Evolutionary conservation across 306 rosid species (phyloP).

Genomic region (Citrullus colocynthis): DNA sequence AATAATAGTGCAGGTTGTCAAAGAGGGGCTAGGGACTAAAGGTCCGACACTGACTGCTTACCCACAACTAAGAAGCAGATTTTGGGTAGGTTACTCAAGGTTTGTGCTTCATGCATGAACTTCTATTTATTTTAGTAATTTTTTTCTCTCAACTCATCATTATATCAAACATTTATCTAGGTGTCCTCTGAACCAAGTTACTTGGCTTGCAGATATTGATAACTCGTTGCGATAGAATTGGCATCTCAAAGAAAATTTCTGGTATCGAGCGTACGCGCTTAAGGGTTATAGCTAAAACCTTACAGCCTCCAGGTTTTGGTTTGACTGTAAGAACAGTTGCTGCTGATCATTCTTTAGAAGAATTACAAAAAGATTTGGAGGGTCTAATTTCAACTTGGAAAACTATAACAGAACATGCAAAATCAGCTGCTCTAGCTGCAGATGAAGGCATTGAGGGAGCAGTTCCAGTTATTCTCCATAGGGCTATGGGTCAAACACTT

Average conservation of each 20-base stretch:
- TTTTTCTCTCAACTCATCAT: constrained; percentile 8
- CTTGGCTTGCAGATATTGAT: constrained; percentile 53
- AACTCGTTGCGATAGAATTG: constrained; percentile 60
- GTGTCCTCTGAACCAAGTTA: constrained; percentile 20
- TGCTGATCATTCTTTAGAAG: constrained; percentile 80
- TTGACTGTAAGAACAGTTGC: constrained; percentile 95
- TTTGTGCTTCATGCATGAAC: neutral
- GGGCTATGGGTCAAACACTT: constrained; percentile 94
- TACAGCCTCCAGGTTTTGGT: constrained; percentile 96
- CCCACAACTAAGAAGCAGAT: constrained; percentile 85
- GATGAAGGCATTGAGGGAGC: constrained; percentile 98
- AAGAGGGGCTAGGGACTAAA: constrained; percentile 88
- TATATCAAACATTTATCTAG: neutral
- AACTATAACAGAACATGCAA: constrained; percentile 71
- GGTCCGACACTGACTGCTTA: constrained; percentile 81
- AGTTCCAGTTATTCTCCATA: constrained; percentile 74
- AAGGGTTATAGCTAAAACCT: constrained; percentile 77
- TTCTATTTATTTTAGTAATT: neutral
- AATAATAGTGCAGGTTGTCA: constrained; percentile 86
- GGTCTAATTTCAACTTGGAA: constrained; percentile 84
- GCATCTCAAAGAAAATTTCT: constrained; percentile 71
- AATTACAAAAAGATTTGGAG: constrained; percentile 76
- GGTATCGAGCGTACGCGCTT: constrained; percentile 83
- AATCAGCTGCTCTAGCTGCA: constrained; percentile 88
- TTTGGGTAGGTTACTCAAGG: constrained; percentile 57